Conservation (phyloP, 352 stramenopile genomes). For the Phytophthora pinifolia region DNA sequence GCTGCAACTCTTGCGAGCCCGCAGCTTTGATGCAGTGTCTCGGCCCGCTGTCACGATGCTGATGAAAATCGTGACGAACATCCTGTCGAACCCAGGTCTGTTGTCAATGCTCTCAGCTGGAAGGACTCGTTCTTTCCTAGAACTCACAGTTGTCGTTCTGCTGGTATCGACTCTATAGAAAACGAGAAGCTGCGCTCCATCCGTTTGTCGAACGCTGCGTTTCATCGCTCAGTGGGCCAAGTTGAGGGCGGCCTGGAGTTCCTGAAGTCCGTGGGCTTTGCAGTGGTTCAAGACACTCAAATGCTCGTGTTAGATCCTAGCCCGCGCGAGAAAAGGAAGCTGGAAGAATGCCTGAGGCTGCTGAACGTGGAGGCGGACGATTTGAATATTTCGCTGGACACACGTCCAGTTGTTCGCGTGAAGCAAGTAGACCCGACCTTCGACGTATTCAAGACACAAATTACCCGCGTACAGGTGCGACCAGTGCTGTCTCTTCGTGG, state of each 20-base stretch:
- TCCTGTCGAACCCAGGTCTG: constrained; percentile 78
- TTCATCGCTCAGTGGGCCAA: constrained; percentile 66
- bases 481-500: neutral
- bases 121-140: neutral
- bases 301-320: constrained; percentile 40
- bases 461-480: constrained; percentile 75
- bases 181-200: constrained; percentile 87
- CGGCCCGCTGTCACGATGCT: constrained; percentile 60
- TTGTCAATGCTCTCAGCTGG: neutral
- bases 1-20: constrained; percentile 72
- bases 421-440: constrained; percentile 47
- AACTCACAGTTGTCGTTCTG: neutral
- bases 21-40: constrained; percentile 76
- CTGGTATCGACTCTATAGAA: constrained; percentile 33
- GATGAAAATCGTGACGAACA: constrained; percentile 87
- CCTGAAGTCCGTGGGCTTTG: constrained; percentile 66
- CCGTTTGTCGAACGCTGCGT: constrained; percentile 71
- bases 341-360: constrained; percentile 58
- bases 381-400: constrained; percentile 50
- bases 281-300: constrained; percentile 45
- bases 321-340: constrained; percentile 22
- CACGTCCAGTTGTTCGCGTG: constrained; percentile 52
- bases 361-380: constrained; percentile 81
- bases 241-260: constrained; percentile 76
- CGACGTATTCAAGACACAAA: constrained; percentile 83